Evolutionary conservation across 257 asterid species (phyloP), one percentile per base, ranked within the genome.

Genomic region (Nicotiana paniculata): DNA sequence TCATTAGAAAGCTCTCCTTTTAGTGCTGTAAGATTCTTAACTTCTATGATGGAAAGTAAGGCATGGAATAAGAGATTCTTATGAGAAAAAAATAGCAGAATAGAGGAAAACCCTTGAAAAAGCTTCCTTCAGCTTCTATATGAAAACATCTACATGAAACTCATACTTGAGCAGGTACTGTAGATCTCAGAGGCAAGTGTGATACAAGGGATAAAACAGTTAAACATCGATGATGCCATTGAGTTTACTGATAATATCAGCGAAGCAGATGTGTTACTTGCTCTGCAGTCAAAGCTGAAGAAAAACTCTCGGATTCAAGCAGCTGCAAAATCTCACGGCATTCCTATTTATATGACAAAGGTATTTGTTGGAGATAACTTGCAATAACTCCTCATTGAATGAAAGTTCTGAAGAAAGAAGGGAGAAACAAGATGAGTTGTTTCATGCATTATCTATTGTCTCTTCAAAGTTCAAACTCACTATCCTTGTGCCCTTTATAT

Each of bases 281-380:
- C 95, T 66, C 85, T 96, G 90, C 97, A 91, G 87, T 91, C 98
- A 84, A 96, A 91, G 93, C 93, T 96, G 82, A 96, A 87, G 86
- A 96, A 93, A 91, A 96, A 96, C 84, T 84, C 99, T 82, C 89
- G 93, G 87, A 93, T 96, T 87, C 99, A 96, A 92, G 95, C 96
- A 69, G 99, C 97, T 35, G 96, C 98, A 63, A 93, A 86, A 87
- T 88, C 99, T 80, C 97, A 85, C 43, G 94, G 97, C 83, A 90
- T 94, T 90, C 99, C 98, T 82, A 89, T 89, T 84, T 96, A 93
- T 90, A 82, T 89, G 37, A 81, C 91, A 63, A 96, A 96, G 97
- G 99, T 90, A 86, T 79, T 78, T 57, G 12, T 59, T 62, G 59
- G 80, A 75, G 24, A 55, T 16, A 51, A 51, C 46, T 48, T 51